Evolutionary conservation across 1,284 basidiomycete species (phyloP), one percentile per base, ranked within the genome.

Genomic region (Cryptococcus amylolentus): DNA sequence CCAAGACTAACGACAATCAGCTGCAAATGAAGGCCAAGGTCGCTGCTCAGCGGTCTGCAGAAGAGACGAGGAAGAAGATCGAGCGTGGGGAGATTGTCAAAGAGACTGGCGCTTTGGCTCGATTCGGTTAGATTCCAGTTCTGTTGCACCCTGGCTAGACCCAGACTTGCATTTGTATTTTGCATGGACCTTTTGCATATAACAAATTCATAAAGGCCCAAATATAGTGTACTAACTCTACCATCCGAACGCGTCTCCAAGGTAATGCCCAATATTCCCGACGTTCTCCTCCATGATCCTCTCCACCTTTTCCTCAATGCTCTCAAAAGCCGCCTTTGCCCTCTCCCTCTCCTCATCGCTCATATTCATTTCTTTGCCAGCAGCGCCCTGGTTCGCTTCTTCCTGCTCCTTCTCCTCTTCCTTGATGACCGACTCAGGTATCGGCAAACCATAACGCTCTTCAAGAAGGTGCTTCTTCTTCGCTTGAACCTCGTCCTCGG

Each of bases 371-470:
- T 56, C 39, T 14, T 49, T 26, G 7, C 31, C 31, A 4, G 28
- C n/a, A 14, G 41, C 56, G 4, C 42, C 56, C 27, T 49, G 38
- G 4, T 56, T 61, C 48, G 56, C 55, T 20, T 57, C 66, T 46
- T 61, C 56, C 57, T 72, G 70, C 51, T 73, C 71, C 55, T 73
- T 70, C 43, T 71, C 70, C 40, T 73, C 70, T 47, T 72, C 72
- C 31, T 62, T 63, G 41, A 72, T 51, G 31, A 77, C 67, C 18
- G 50, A 60, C 3, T 70, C 70, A 4, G 75, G 75, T 46, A 77
- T 77, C 6, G 76, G 76, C 28, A 78, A 60, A 4, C 76, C 76
- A 56, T 73, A 76, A 35, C 71, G 59, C 48, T 77, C 75, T 51
- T 69, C 72, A 14, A 61, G 51, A 10, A 70, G 52, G 45, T 71